A percentile compares a stretch with the other conserved stretches of the same genome.
Conservation (phyloP, 2,329 filamentous ascomycete species). For the Calonectria naviculata region DNA sequence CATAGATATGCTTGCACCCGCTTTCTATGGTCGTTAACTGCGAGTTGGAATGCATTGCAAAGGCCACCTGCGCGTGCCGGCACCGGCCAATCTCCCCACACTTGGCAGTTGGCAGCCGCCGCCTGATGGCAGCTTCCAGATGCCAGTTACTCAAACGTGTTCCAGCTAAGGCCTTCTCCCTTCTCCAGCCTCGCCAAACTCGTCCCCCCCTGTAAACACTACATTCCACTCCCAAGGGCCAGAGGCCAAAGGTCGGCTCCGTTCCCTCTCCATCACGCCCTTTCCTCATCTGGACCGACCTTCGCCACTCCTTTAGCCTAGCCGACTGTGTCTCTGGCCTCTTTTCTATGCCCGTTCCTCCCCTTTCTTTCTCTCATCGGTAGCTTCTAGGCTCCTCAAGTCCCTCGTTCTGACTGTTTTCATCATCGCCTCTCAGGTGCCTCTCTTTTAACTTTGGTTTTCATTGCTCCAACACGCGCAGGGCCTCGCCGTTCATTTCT, state of each 20-base stretch:
- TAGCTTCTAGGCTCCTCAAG: conserved; percentile 20
- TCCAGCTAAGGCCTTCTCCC: conserved; percentile 8
- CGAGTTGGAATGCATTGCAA: conserved; percentile 43
- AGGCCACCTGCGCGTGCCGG: conserved; percentile 24
- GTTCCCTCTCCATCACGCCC: conserved; percentile 22
- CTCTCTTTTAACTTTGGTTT: conserved; percentile 20
- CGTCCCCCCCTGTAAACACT: conserved; percentile 42
- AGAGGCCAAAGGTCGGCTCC: neutral
- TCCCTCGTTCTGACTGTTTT: conserved; percentile 18
- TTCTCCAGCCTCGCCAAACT: conserved; percentile 40
- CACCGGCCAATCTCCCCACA: conserved; percentile 30
- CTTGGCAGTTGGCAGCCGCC: conserved; percentile 30
- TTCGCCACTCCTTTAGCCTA: conserved; percentile 19
- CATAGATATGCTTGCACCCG: neutral
- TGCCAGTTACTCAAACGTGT: conserved; percentile 27
- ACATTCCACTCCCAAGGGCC: conserved; percentile 39
- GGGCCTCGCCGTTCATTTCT: conserved; percentile 11
- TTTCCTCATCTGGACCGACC: conserved; percentile 28
- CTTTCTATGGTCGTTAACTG: neutral
- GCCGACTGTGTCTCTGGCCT: conserved; percentile 20
- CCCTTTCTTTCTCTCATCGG: conserved; percentile 21
- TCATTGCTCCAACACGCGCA: neutral
- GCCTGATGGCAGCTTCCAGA: conserved; percentile 38
- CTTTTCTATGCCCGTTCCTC: conserved; percentile 19
- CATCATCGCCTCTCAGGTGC: conserved; percentile 9